These are phyloP conservation scores for Irpex rosettiformis DNA, from an alignment of 1,284 basidiomycete genomes.

Conservation along the genomic window DNA sequence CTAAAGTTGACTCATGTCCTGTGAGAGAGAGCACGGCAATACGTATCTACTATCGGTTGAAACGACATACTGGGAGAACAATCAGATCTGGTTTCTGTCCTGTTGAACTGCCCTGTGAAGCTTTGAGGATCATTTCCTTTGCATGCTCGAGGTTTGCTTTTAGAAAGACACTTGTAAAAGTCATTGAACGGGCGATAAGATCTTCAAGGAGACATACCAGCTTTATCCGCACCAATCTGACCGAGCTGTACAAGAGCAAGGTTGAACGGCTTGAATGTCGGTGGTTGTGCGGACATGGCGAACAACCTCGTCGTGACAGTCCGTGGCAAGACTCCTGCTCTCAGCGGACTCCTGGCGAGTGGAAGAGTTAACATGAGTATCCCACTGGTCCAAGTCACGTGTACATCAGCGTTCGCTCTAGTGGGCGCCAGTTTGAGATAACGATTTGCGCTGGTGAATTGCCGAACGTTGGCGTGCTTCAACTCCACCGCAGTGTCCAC, in stretches of 20 bases:
- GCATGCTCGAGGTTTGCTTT: slow-evolving; percentile 78
- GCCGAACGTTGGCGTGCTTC: not conserved
- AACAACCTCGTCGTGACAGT: slow-evolving; percentile 4
- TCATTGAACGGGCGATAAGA: not conserved
- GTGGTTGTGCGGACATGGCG: slow-evolving; percentile 28
- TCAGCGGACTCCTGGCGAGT: slow-evolving; percentile 6
- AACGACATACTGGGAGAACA: slow-evolving; percentile 74
- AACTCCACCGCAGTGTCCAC: not conserved
- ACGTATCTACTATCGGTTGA: not conserved
- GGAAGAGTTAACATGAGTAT: too few relatives aligned
- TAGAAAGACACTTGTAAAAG: slow-evolving; percentile 8
- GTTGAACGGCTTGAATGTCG: slow-evolving; percentile 68
- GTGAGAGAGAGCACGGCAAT: too few relatives aligned
- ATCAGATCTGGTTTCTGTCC: slow-evolving; percentile 71
- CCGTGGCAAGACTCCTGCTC: not conserved
- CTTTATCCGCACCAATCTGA: slow-evolving; percentile 64
- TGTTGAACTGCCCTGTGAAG: slow-evolving; percentile 44
- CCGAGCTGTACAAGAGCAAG: slow-evolving; percentile 88
- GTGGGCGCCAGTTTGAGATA: too few relatives aligned
- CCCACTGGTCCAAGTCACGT: too few relatives aligned
- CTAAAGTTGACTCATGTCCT: slow-evolving; percentile 33
- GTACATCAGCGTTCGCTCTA: too few relatives aligned
- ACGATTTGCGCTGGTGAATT: not conserved
- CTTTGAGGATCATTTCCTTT: slow-evolving; percentile 71
- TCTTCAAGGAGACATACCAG: slow-evolving; percentile 21